These are phyloP conservation scores for Galerina marginata DNA, from an alignment of 768 basidiomycete genomes.

Conservation along the genomic window DNA sequence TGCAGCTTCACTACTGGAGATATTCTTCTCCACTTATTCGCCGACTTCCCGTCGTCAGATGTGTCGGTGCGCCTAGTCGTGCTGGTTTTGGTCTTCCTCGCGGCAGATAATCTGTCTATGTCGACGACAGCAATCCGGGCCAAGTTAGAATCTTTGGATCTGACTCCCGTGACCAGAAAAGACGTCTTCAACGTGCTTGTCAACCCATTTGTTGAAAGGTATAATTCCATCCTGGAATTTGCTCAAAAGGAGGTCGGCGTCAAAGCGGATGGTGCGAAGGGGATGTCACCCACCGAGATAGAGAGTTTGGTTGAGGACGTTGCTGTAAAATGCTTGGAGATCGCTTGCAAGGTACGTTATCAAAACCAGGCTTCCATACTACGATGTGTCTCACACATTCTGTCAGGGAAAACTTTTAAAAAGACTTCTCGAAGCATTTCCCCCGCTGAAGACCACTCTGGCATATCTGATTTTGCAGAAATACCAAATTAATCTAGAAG, in stretches of 20 bases:
- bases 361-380: not conserved
- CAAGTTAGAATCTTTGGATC: constrained; percentile 59
- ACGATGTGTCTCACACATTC: not conserved
- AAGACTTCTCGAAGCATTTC: constrained; percentile 55
- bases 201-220: constrained; percentile 74
- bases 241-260: constrained; percentile 40
- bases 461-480: constrained; percentile 51
- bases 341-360: constrained; percentile 58
- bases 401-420: constrained; percentile 65
- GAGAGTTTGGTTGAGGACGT: constrained; percentile 62
- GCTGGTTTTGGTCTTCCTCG: constrained; percentile 69
- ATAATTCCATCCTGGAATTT: constrained; percentile 56
- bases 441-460: constrained; percentile 47
- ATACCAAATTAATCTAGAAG: constrained; percentile 57
- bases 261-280: constrained; percentile 42
- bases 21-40: constrained; percentile 64
- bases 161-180: constrained; percentile 59
- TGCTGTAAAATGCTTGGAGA: constrained; percentile 60
- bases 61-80: constrained; percentile 71
- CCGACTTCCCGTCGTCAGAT: constrained; percentile 69
- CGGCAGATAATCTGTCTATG: constrained; percentile 39
- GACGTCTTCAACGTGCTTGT: constrained; percentile 69
- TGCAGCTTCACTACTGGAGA: constrained; percentile 51
- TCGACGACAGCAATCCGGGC: constrained; percentile 41
- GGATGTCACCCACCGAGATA: constrained; percentile 47